A percentile compares a stretch with the other conserved stretches of the same genome.
Evolutionary conservation across 129 eudicot species (phyloP).

Genomic region (Centaurea solstitialis): DNA sequence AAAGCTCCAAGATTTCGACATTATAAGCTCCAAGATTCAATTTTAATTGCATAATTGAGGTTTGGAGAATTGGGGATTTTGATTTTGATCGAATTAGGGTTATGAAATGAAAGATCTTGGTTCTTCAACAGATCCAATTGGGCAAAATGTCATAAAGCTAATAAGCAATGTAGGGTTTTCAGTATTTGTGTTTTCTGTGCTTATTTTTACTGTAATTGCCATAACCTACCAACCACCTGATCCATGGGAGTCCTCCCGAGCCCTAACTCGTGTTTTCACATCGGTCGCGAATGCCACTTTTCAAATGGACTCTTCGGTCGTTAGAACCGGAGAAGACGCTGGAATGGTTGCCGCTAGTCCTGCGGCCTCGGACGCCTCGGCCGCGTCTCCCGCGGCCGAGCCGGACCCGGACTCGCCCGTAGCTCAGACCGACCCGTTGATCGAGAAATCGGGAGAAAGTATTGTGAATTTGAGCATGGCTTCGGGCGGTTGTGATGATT

Average conservation of each 20-base stretch:
- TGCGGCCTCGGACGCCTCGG: conserved; percentile 15
- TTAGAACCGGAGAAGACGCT: conserved; percentile 64
- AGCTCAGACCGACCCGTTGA: conserved; percentile 39
- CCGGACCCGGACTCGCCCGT: conserved; percentile 16
- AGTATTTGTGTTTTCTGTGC: conserved; percentile 70
- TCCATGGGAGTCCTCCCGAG: conserved; percentile 79
- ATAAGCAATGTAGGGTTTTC: conserved; percentile 90
- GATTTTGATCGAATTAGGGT: background rate
- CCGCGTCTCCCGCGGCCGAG: conserved; percentile 19
- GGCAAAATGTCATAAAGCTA: conserved; percentile 71
- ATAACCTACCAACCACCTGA: conserved; percentile 83
- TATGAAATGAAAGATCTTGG: conserved; percentile 79
- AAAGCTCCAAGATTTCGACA: conserved; percentile 2
- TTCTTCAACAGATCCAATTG: conserved; percentile 74
- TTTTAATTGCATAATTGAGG: background rate
- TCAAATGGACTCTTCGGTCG: conserved; percentile 53
- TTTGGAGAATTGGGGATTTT: conserved; percentile 3
- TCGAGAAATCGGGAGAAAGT: conserved; percentile 45
- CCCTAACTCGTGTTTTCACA: conserved; percentile 65
- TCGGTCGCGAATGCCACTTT: conserved; percentile 58
- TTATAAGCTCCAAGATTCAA: conserved; percentile 17
- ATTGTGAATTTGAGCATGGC: conserved; percentile 33
- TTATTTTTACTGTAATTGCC: conserved; percentile 65
- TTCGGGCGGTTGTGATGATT: conserved; percentile 51
- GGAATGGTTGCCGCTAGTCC: conserved; percentile 34